Percentiles rank a stretch among this genome's conserved stretches.
These are phyloP conservation scores for Kodamaea nitidulidarum DNA, from an alignment of 805 yeast species.

Conservation along the genomic window DNA sequence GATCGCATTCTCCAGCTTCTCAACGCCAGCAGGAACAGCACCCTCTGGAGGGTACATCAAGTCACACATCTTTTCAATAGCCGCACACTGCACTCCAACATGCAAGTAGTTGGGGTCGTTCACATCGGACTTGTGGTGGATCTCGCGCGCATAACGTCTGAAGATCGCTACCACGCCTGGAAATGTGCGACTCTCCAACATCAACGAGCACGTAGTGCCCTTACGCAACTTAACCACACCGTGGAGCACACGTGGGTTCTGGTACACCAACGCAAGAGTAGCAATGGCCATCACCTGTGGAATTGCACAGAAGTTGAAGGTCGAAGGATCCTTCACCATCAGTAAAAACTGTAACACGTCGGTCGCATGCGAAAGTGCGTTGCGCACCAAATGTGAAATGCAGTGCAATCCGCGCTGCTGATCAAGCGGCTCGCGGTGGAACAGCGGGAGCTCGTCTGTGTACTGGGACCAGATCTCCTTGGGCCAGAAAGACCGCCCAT, in stretches of 20 bases:
- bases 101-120: conserved; percentile 82
- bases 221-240: conserved; percentile 82
- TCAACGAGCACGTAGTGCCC: conserved; percentile 77
- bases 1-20: conserved; percentile 14
- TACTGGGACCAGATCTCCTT: conserved; percentile 87
- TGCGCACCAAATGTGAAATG: conserved; percentile 73
- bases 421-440: conserved; percentile 36
- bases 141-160: conserved; percentile 64
- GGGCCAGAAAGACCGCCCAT: conserved; percentile 96
- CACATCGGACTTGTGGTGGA: conserved; percentile 76
- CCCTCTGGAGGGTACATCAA: conserved; percentile 55
- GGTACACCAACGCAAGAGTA: conserved; percentile 79
- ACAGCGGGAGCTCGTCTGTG: conserved; percentile 58
- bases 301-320: conserved; percentile 90
- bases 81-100: conserved; percentile 81
- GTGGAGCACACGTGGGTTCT: conserved; percentile 69
- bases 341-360: conserved; percentile 76
- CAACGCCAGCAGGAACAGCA: conserved; percentile 49
- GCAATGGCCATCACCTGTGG: conserved; percentile 99
- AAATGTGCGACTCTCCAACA: conserved; percentile 68
- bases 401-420: conserved; percentile 66
- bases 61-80: conserved; percentile 85
- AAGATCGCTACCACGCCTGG: conserved; percentile 75
- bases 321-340: conserved; percentile 71
- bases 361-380: conserved; percentile 72